phyloP scores from a whole-genome alignment of 2,329 filamentous ascomycete species.

The Monosporascus sp. region DNA sequence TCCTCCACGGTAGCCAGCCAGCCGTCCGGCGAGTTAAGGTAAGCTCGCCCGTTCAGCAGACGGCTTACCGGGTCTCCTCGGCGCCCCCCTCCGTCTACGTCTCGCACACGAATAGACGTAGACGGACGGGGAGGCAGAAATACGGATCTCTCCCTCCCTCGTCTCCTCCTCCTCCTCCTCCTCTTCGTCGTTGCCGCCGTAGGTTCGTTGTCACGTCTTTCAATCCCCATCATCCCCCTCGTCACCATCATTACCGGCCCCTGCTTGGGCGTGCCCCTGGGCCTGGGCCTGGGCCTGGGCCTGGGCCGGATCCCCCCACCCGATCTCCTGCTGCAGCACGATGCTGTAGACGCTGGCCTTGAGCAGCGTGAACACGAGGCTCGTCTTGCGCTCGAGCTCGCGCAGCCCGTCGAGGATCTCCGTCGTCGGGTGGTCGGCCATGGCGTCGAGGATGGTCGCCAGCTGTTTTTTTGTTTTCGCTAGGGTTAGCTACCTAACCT shows the following conservation, averaged over 20 bases:
- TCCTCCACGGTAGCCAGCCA: too few species aligned
- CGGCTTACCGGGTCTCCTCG: too few species aligned
- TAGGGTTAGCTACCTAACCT: not conserved
- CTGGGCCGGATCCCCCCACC: conserved; percentile 52
- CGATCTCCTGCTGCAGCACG: conserved; percentile 94
- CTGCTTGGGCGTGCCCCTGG: too few species aligned
- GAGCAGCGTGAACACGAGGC: conserved; percentile 87
- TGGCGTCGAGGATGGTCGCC: conserved; percentile 54
- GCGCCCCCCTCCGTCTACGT: too few species aligned
- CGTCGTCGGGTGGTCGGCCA: conserved; percentile 66
- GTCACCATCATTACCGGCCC: too few species aligned
- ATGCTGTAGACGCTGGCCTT: conserved; percentile 99
- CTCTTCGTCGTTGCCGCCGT: conserved; percentile 15
- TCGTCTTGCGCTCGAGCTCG: conserved; percentile 88
- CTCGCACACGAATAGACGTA: too few species aligned
- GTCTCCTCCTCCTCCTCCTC: conserved; percentile 8
- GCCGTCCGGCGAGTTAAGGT: too few species aligned
- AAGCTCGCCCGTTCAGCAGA: too few species aligned
- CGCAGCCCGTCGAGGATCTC: conserved; percentile 83
- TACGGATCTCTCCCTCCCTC: not conserved
- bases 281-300: not conserved
- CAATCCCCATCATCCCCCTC: too few species aligned
- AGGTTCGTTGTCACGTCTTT: too few species aligned
- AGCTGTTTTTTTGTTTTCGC: conserved; percentile 38
- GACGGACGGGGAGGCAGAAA: too few species aligned